Conservation (phyloP, 352 stramenopile species). For the Pilasporangium apinafurcum region DNA sequence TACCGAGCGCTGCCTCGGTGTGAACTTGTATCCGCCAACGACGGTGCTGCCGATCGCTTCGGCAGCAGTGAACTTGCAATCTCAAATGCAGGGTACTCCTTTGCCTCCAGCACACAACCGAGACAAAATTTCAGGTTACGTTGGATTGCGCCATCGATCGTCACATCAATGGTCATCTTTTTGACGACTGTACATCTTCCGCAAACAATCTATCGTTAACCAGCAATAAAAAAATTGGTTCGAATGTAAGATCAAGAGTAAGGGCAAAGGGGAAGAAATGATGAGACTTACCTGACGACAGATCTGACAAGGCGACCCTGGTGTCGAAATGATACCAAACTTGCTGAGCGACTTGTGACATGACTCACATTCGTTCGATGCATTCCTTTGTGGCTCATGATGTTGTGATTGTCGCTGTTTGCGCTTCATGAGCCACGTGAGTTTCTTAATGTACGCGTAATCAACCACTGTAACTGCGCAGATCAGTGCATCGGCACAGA, state of each 20-base stretch:
- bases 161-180: conserved; percentile 50
- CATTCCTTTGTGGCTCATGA: neutral
- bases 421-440: conserved; percentile 43
- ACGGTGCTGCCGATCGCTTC: neutral
- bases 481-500: conserved; percentile 37
- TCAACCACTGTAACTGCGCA: conserved; percentile 28
- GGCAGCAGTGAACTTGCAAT: conserved; percentile 16
- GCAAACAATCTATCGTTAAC: conserved; percentile 37
- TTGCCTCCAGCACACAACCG: conserved; percentile 36
- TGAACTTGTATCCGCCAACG: too few species aligned
- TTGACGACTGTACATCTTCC: conserved; percentile 44
- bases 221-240: too few species aligned
- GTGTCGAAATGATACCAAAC: conserved; percentile 10
- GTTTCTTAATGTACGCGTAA: conserved; percentile 53
- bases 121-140: conserved; percentile 39
- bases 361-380: conserved; percentile 8
- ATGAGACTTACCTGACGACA: conserved; percentile 14
- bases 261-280: too few species aligned
- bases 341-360: conserved; percentile 18
- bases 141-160: conserved; percentile 18
- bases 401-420: conserved; percentile 13
- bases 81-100: conserved; percentile 31
- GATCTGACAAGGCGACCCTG: conserved; percentile 30
- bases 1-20: too few species aligned
- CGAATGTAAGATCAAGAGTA: too few species aligned